A percentile compares a stretch with the other conserved stretches of the same genome.
phyloP scores from a whole-genome alignment of 352 stramenopile species.

The Pythium aristosporum region DNA sequence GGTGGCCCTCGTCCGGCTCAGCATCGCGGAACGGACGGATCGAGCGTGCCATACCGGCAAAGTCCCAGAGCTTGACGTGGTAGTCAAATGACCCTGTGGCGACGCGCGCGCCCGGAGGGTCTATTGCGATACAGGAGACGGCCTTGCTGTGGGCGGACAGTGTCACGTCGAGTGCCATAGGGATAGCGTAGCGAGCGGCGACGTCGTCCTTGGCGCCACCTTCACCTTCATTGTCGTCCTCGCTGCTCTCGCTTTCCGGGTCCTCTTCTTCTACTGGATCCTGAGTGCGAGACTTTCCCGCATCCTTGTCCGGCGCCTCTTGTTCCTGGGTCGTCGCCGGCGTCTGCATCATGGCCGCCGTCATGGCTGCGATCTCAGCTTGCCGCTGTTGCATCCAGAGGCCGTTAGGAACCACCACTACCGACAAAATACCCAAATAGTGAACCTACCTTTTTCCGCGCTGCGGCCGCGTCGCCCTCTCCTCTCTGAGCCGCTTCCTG shows the following conservation, averaged over 20 bases:
- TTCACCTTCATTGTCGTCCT: slow-evolving; percentile 32
- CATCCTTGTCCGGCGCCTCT: background rate
- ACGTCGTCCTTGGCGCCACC: slow-evolving; percentile 51
- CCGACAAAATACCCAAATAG: background rate
- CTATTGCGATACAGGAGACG: slow-evolving; percentile 69
- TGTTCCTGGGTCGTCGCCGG: slow-evolving; percentile 16
- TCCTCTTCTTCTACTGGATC: background rate
- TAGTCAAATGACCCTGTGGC: slow-evolving; percentile 84
- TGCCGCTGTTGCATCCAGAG: slow-evolving; percentile 33
- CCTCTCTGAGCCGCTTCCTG: background rate
- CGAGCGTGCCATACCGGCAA: slow-evolving; percentile 80
- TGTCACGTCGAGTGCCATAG: slow-evolving; percentile 66
- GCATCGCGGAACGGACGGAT: slow-evolving; percentile 78
- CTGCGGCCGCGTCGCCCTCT: slow-evolving; percentile 17
- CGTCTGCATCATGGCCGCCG: slow-evolving; percentile 65
- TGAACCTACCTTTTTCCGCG: slow-evolving; percentile 38
- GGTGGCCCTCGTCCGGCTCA: slow-evolving; percentile 79
- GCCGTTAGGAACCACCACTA: too few relatives aligned
- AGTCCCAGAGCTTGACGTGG: slow-evolving; percentile 86
- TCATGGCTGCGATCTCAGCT: slow-evolving; percentile 72
- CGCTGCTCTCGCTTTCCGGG: slow-evolving; percentile 13
- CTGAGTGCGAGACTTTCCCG: background rate
- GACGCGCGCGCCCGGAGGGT: slow-evolving; percentile 63
- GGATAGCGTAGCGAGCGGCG: slow-evolving; percentile 61
- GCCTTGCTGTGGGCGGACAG: slow-evolving; percentile 59